Percentiles rank a stretch among this genome's conserved stretches.
These are phyloP conservation scores for Vitis hybrid DNA, from an alignment of 177 flowering plant genomes.

Conservation along the genomic window DNA sequence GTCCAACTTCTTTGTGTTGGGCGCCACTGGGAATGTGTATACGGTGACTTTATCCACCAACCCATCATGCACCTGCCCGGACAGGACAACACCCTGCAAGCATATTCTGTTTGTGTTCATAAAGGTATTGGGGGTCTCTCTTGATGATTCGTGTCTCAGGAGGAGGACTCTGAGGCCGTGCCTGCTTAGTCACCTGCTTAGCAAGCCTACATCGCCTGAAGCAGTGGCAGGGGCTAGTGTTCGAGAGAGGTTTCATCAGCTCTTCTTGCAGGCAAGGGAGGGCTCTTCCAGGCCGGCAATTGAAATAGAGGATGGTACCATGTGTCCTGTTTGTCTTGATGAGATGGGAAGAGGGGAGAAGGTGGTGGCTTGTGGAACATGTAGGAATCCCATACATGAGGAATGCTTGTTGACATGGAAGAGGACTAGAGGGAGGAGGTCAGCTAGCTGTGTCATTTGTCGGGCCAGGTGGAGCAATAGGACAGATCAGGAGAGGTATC, in stretches of 20 bases:
- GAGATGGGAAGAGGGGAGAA: conserved; percentile 52
- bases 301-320: conserved; percentile 39
- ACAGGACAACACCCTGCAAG: conserved; percentile 76
- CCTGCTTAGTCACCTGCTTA: conserved; percentile 59
- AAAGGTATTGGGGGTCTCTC: conserved; percentile 60
- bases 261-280: conserved; percentile 22
- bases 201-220: conserved; percentile 41
- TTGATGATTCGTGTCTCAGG: conserved; percentile 57
- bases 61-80: conserved; percentile 87
- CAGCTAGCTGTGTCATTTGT: conserved; percentile 75
- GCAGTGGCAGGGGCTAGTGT: conserved; percentile 52
- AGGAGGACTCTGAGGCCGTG: conserved; percentile 59
- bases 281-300: background rate
- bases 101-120: conserved; percentile 82
- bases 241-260: conserved; percentile 59
- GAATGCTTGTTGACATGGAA: conserved; percentile 78
- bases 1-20: conserved; percentile 65
- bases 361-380: conserved; percentile 62
- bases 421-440: conserved; percentile 66
- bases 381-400: conserved; percentile 69
- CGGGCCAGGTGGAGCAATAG: conserved; percentile 72
- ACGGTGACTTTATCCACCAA: conserved; percentile 53
- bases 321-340: conserved; percentile 83
- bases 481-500: conserved; percentile 54
- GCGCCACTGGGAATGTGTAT: conserved; percentile 88